Evolutionary conservation across 352 stramenopile genomes (phyloP), one percentile per base, ranked within the genome.

Genomic region (Lagenidium sp.): DNA sequence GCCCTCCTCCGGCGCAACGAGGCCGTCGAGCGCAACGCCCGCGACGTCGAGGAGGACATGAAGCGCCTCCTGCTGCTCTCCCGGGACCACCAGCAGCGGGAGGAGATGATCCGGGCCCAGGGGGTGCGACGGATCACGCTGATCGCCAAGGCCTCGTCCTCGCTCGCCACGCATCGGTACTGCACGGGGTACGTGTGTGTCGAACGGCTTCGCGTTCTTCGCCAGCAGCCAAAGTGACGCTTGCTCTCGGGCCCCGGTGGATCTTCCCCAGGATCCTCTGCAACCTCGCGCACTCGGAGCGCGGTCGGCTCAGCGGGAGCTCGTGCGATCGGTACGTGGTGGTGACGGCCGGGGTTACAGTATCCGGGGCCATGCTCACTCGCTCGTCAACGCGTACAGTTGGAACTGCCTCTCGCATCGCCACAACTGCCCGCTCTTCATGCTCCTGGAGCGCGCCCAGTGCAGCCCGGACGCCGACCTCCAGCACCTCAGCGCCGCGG

Each of bases 351-450:
- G n/a, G n/a, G n/a, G n/a, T n/a, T n/a, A n/a, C n/a, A n/a, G n/a
- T n/a, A n/a, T n/a, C n/a, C n/a, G n/a, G 5, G 18, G 28, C 28
- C 28, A 32, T 15, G 8, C 8, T 39, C 34, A 21, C 18, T 39
- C 13, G 13, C n/a, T 39, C 6, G 34, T 29, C 13, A 30, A 2
- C 4, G 16, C 22, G 5, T 18, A 13, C 50, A 85, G 76, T 11
- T 86, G 73, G 73, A 39, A 62, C 12, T 89, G 77, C 40, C 54
- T 85, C 20, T 86, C 77, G 15, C 74, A 85, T 37, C 64, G 77
- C 7, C 77, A 89, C 43, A 60, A 68, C 30, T 89, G 77, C 39
- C 68, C 74, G 8, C 60, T 89, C 1, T 78, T 67, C 16, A 51
- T 77, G 51, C 46, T 89, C 18, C 38, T 89, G 2, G 34, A 21